phyloP scores from a whole-genome alignment of 805 yeast genomes.

The Spathaspora gorwiae region DNA sequence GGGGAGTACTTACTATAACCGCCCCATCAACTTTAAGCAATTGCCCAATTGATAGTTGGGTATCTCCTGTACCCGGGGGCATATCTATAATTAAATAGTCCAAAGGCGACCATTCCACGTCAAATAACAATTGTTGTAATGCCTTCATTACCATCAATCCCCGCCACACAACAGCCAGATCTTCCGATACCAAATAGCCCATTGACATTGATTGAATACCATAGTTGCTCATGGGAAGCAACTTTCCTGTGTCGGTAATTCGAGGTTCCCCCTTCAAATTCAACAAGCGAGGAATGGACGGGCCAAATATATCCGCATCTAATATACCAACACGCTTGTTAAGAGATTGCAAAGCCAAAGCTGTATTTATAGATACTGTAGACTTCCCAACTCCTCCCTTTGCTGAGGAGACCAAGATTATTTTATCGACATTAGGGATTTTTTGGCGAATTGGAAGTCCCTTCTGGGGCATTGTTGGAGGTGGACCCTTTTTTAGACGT shows the following conservation, averaged over 20 bases:
- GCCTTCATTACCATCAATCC: conserved; percentile 88
- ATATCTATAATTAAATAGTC: conserved; percentile 73
- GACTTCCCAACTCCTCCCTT: conserved; percentile 84
- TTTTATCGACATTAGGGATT: conserved; percentile 57
- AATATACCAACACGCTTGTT: conserved; percentile 63
- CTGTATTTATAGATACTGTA: conserved; percentile 66
- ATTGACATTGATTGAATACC: conserved; percentile 85
- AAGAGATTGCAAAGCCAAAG: conserved; percentile 50
- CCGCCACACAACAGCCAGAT: conserved; percentile 76
- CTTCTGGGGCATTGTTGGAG: conserved; percentile 37
- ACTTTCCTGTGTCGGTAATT: conserved; percentile 45
- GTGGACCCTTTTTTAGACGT: conserved; percentile 8
- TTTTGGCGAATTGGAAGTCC: conserved; percentile 53
- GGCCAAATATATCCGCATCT: conserved; percentile 84
- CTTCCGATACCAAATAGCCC: conserved; percentile 72
- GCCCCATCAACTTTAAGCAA: conserved; percentile 75
- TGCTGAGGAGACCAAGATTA: conserved; percentile 67
- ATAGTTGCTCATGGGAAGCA: conserved; percentile 65
- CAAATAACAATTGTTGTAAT: conserved; percentile 74
- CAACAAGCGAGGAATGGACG: conserved; percentile 71
- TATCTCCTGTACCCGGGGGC: conserved; percentile 94
- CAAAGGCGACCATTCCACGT: conserved; percentile 66
- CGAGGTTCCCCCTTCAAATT: conserved; percentile 69
- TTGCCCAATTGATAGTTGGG: conserved; percentile 79
- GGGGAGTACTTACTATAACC: conserved; percentile 79